Conservation (phyloP, 352 stramenopile species). For the Aphanomyces invadans region DNA sequence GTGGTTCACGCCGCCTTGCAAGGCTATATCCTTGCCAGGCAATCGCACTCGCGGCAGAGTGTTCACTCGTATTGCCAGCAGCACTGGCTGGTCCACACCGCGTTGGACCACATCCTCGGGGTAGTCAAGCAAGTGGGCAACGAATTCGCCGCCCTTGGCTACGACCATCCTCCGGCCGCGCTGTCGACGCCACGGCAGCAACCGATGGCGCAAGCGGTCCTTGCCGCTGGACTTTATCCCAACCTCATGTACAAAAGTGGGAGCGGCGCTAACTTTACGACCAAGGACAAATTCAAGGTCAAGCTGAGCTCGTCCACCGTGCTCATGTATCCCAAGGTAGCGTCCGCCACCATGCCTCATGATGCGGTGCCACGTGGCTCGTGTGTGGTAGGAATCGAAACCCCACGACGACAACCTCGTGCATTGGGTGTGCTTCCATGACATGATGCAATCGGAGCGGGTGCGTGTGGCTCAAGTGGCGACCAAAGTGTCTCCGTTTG, state of each 20-base stretch:
- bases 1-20: conserved; percentile 9
- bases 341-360: not conserved
- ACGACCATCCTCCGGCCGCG: not conserved
- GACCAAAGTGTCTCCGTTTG: conserved; percentile 50
- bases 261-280: conserved; percentile 43
- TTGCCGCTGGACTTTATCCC: conserved; percentile 66
- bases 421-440: conserved; percentile 72
- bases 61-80: conserved; percentile 54
- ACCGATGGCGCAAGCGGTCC: conserved; percentile 34
- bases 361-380: not conserved
- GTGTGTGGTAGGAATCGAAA: conserved; percentile 25
- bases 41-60: too few species aligned
- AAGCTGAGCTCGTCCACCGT: conserved; percentile 37
- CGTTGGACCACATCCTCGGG: conserved; percentile 52
- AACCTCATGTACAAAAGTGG: conserved; percentile 49
- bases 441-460: conserved; percentile 78
- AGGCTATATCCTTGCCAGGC: conserved; percentile 1
- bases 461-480: conserved; percentile 59
- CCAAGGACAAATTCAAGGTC: conserved; percentile 78
- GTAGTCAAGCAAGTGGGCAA: conserved; percentile 61
- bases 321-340: conserved; percentile 34
- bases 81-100: conserved; percentile 55
- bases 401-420: conserved; percentile 17
- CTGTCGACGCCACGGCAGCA: not conserved
- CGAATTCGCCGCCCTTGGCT: conserved; percentile 47